phyloP scores from a whole-genome alignment of 1,139 yeast genomes.

The Komagataea norvegica region DNA sequence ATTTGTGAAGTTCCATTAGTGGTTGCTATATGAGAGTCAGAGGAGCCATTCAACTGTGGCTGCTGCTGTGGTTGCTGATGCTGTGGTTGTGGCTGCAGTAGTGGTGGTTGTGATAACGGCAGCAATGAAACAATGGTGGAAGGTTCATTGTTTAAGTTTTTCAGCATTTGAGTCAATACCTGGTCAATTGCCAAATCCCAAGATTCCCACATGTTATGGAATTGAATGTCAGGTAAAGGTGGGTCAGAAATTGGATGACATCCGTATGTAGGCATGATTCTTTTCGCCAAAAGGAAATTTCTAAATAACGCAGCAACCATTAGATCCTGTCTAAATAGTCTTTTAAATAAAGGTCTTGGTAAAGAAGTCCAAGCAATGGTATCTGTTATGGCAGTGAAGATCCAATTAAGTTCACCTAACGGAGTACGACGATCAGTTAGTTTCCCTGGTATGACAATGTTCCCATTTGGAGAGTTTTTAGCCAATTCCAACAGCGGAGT shows the following conservation, averaged over 20 bases:
- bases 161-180: constrained; percentile 66
- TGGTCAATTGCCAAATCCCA: constrained; percentile 98
- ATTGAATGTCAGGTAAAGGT: constrained; percentile 76
- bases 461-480: constrained; percentile 42
- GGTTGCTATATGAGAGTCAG: constrained; percentile 2
- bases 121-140: constrained; percentile 23
- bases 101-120: constrained; percentile 19
- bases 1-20: not conserved
- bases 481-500: constrained; percentile 42
- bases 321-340: constrained; percentile 88
- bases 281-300: constrained; percentile 83
- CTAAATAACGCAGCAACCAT: constrained; percentile 96
- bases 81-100: constrained; percentile 5
- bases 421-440: constrained; percentile 93
- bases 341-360: constrained; percentile 82
- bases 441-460: constrained; percentile 80
- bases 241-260: constrained; percentile 97
- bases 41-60: constrained; percentile 7
- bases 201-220: constrained; percentile 95
- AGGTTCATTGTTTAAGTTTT: constrained; percentile 31
- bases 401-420: constrained; percentile 94
- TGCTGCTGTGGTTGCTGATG: not conserved
- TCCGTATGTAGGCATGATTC: constrained; percentile 90
- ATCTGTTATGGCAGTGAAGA: constrained; percentile 95
- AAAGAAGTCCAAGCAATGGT: constrained; percentile 96